Evolutionary conservation across 2,329 filamentous ascomycete species (phyloP).

Genomic region (Neofusicoccum ribis): DNA sequence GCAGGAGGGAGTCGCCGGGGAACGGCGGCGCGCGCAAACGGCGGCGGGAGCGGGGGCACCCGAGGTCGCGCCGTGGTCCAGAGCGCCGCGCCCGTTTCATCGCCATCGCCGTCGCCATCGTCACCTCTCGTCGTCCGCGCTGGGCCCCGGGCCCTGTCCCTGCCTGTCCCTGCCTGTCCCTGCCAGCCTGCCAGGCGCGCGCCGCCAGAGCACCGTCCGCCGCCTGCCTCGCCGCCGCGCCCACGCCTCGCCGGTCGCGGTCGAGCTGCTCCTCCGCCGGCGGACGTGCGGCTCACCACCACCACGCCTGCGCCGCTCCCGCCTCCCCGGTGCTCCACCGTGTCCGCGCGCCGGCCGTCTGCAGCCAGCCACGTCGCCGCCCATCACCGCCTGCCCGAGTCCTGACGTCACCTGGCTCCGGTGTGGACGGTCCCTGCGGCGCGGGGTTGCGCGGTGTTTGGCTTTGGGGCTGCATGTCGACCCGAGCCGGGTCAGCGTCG

Average conservation of each 20-base stretch:
- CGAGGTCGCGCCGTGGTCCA: no score
- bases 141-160: not conserved
- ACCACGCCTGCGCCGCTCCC: not conserved
- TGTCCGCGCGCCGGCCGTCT: not conserved
- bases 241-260: not conserved
- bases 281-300: not conserved
- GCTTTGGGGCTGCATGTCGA: not conserved
- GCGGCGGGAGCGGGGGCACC: no score
- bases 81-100: not conserved
- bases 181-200: no score
- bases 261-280: not conserved
- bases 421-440: no score
- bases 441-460: not conserved
- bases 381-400: not conserved
- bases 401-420: not conserved
- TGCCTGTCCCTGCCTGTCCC: not conserved
- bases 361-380: slow-evolving; percentile 6
- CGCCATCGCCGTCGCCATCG: slow-evolving; percentile 1
- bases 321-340: slow-evolving; percentile 10
- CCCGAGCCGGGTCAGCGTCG: not conserved
- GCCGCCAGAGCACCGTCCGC: not conserved
- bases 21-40: no score
- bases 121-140: not conserved
- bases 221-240: not conserved
- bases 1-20: no score